Evolutionary conservation across 148 eudicot genomes (phyloP), one percentile per base, ranked within the genome.

Genomic region (Pharnaceum exiguum): DNA sequence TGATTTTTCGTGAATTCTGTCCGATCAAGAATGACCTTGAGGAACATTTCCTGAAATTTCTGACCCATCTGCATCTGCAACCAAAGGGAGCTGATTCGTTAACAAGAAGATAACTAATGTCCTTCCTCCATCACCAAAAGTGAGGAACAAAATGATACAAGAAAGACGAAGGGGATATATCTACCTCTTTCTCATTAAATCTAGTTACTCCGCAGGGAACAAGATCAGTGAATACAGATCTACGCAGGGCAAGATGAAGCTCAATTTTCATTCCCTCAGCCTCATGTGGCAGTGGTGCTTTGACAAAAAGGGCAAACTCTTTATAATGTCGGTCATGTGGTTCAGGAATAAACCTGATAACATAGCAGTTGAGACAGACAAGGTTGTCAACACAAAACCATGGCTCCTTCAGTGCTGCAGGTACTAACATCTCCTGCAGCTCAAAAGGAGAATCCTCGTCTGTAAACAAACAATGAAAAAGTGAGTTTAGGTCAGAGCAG

Each of bases 401-500:
- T 59, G 81, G 78, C 62, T 72, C 82, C 75, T 66, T 77, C 47
- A 93, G 78, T 31, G 61, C 75, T 61, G 82, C 55, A 63, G 99
- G 96, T 73, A 89, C 80, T 70, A 85, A 75, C 96, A 93, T 86
- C 75, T 89, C 99, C 63, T 89, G 81, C 43, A 88, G 75, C 70
- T 77, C 95, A 63, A 62, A 59, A 44, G 86, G 60, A 33, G 83
- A 76, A 46, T 69, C 72, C 59, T 81, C 95, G 43, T 82, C 99
- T 93, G 73, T 68, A 62, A 62, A 65, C 29, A 63, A 55, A 48
- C 59, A 61, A 63, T 32, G 46, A 18, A 63, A 38, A 60, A 46
- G 36, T 35, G 40, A 7, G 52, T 46, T 69, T 53, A 24, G 30
- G 22, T 44, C 35, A 17, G 15, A 46, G 1, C 15, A 16, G 23